Conservation (phyloP, 176 grass and related monocot species). For the Oryza meyeriana region DNA sequence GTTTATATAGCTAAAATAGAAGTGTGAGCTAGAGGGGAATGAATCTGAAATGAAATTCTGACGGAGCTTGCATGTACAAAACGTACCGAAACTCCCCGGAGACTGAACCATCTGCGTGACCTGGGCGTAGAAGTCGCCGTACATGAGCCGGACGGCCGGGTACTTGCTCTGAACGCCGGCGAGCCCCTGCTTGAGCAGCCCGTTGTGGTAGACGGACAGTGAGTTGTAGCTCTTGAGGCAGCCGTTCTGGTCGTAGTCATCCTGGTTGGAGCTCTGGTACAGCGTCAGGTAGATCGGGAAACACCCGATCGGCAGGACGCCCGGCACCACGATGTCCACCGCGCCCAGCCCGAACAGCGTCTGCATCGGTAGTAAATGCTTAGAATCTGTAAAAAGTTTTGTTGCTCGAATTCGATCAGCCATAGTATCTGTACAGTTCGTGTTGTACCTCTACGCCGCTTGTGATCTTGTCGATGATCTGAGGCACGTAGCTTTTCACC, state of each 20-base stretch:
- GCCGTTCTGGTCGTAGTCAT: slow-evolving; percentile 61
- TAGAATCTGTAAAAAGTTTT: background rate
- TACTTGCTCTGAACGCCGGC: slow-evolving; percentile 46
- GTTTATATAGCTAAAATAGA: background rate
- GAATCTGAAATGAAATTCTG: no score
- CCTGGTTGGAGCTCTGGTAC: slow-evolving; percentile 46
- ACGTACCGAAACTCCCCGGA: slow-evolving; percentile 54
- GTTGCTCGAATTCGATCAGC: background rate
- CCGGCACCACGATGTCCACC: slow-evolving; percentile 71
- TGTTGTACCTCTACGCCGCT: slow-evolving; percentile 64
- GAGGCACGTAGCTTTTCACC: slow-evolving; percentile 49
- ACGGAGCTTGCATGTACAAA: background rate
- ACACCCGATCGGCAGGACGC: slow-evolving; percentile 73
- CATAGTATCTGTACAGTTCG: background rate
- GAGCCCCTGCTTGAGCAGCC: slow-evolving; percentile 42
- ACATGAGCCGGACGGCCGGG: slow-evolving; percentile 56
- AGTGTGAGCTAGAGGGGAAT: background rate
- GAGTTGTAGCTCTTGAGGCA: slow-evolving; percentile 61
- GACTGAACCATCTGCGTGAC: slow-evolving; percentile 56
- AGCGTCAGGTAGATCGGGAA: slow-evolving; percentile 77
- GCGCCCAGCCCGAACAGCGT: slow-evolving; percentile 59
- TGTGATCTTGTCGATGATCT: slow-evolving; percentile 48
- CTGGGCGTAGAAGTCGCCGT: slow-evolving; percentile 67
- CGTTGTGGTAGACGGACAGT: slow-evolving; percentile 72
- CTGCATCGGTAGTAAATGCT: slow-evolving; percentile 7